Evolutionary conservation across 495 filamentous ascomycete genomes (phyloP).

Genomic region (Darksidea phi): DNA sequence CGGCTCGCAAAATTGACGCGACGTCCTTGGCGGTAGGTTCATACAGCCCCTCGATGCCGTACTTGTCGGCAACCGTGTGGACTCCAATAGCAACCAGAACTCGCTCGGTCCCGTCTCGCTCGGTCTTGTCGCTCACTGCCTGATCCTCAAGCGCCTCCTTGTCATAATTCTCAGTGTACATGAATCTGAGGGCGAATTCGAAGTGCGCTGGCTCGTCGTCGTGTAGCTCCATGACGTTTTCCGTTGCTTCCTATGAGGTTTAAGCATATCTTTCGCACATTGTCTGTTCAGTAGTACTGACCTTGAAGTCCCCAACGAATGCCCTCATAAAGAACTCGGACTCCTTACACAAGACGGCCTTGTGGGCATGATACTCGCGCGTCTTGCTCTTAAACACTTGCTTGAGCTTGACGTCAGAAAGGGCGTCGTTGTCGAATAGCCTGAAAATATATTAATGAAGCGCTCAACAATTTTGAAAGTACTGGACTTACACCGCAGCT

Average conservation of each 20-base stretch:
- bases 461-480: background rate
- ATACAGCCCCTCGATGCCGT: constrained; percentile 4
- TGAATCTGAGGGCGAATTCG: constrained; percentile 15
- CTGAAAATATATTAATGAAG: background rate
- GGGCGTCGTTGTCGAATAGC: constrained; percentile 14
- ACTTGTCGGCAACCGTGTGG: constrained; percentile 12
- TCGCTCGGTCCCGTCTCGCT: background rate
- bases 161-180: constrained; percentile 3
- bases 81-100: constrained; percentile 1
- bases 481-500: background rate
- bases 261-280: background rate
- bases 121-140: background rate
- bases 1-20: background rate
- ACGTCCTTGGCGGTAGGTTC: background rate
- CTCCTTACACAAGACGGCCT: constrained; percentile 5
- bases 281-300: background rate
- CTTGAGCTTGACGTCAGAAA: constrained; percentile 17
- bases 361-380: constrained; percentile 18
- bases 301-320: constrained; percentile 11
- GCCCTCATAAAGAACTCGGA: constrained; percentile 6
- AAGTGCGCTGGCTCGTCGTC: constrained; percentile 6
- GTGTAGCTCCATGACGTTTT: constrained; percentile 1
- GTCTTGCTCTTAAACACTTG: constrained; percentile 5
- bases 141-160: background rate
- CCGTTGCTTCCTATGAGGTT: background rate